Conservation (phyloP, 805 yeast genomes). For the Jamesozyma piceae region DNA sequence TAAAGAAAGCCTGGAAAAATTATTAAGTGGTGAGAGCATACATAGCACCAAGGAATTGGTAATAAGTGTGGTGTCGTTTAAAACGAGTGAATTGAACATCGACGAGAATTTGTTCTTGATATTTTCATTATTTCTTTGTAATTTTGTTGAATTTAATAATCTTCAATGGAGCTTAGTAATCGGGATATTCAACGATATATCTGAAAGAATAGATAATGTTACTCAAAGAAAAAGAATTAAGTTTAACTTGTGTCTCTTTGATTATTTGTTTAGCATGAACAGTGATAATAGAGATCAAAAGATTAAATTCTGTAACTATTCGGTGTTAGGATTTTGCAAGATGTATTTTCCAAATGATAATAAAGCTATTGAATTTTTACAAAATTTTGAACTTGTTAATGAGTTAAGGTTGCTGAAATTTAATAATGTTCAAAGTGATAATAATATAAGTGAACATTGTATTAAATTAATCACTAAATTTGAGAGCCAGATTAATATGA, state of each 20-base stretch:
- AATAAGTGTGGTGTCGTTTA: neutral
- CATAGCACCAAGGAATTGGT: neutral
- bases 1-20: neutral
- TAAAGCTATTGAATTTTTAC: neutral
- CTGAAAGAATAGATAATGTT: neutral
- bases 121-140: neutral
- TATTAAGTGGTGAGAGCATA: neutral
- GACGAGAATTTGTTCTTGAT: neutral
- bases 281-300: too few relatives aligned
- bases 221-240: neutral
- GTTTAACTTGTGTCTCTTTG: neutral
- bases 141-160: neutral
- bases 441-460: neutral
- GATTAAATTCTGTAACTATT: too few relatives aligned
- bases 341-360: neutral
- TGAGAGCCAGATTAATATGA: too few relatives aligned
- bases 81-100: neutral
- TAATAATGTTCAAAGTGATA: neutral
- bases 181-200: constrained; percentile 1
- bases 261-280: neutral
- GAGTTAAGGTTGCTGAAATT: neutral
- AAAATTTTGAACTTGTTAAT: neutral
- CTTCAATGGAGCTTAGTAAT: neutral
- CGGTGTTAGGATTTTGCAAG: neutral
- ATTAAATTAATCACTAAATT: too few relatives aligned